Evolutionary conservation across 78 protist species (phyloP).

Genomic region (Dictyostelium discoideum): DNA sequence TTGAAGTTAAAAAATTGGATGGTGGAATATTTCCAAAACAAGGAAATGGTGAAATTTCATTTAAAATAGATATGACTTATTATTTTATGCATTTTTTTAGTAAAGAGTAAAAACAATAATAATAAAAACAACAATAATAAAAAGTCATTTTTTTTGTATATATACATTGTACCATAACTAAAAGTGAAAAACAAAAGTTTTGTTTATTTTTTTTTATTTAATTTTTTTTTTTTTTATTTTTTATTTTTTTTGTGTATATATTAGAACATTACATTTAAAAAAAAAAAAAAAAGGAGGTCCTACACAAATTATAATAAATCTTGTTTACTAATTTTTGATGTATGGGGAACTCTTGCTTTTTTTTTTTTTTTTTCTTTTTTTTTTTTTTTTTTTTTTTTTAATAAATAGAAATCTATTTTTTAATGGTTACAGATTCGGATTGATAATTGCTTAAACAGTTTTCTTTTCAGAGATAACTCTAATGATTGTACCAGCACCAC

Average conservation of each 20-base stretch:
- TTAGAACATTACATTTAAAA: neutral
- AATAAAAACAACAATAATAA: neutral
- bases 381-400: neutral
- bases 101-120: neutral
- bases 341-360: too few species aligned
- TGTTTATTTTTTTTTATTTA: neutral
- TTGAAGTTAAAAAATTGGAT: neutral
- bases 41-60: neutral
- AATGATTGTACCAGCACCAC: conserved; percentile 84
- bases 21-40: neutral
- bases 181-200: neutral
- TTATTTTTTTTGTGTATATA: neutral
- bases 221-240: neutral
- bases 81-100: conserved; percentile 45
- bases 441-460: conserved; percentile 55
- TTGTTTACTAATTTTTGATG: too few species aligned
- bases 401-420: neutral
- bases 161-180: neutral
- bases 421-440: neutral
- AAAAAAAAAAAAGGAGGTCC: neutral
- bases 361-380: neutral
- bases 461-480: conserved; percentile 79
- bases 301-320: too few species aligned
- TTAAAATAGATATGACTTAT: neutral
- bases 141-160: neutral